Evolutionary conservation across 805 yeast genomes (phyloP).

Genomic region (Candida hispaniensis): DNA sequence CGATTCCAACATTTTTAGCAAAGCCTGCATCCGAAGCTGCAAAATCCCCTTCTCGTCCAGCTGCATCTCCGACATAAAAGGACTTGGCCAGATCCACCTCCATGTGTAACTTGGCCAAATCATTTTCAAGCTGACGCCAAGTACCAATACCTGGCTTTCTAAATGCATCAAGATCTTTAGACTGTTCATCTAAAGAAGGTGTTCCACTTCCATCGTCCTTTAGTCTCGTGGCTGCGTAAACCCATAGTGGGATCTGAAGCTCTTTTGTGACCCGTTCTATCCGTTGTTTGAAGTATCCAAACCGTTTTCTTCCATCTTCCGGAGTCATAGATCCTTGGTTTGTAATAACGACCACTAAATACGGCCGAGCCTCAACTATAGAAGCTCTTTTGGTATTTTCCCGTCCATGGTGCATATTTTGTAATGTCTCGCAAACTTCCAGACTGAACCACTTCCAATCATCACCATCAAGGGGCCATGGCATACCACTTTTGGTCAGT

Average conservation of each 20-base stretch:
- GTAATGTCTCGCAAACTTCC: constrained; percentile 15
- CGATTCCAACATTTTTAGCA: constrained; percentile 47
- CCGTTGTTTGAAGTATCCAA: constrained; percentile 29
- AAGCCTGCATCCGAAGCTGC: constrained; percentile 68
- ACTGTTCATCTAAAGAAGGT: constrained; percentile 18
- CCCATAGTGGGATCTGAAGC: constrained; percentile 31
- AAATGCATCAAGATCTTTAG: constrained; percentile 17
- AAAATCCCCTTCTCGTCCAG: constrained; percentile 69
- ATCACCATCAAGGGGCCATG: constrained; percentile 43
- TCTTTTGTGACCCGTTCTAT: constrained; percentile 24
- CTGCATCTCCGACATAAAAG: constrained; percentile 91
- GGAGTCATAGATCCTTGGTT: constrained; percentile 68
- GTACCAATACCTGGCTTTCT: constrained; percentile 74
- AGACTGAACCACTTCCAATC: constrained; percentile 65
- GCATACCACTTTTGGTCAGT: constrained; percentile 48
- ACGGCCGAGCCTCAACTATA: constrained; percentile 21
- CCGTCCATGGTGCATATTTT: constrained; percentile 16
- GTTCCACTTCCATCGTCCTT: constrained; percentile 20
- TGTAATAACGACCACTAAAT: constrained; percentile 59
- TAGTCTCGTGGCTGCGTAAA: constrained; percentile 56
- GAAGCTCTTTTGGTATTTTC: constrained; percentile 15
- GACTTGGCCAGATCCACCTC: constrained; percentile 37
- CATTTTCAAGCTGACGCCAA: constrained; percentile 47
- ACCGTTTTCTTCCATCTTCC: constrained; percentile 28
- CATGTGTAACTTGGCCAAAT: constrained; percentile 26